phyloP scores from a whole-genome alignment of 2,329 filamentous ascomycete species.

The Neoascochyta sp. region DNA sequence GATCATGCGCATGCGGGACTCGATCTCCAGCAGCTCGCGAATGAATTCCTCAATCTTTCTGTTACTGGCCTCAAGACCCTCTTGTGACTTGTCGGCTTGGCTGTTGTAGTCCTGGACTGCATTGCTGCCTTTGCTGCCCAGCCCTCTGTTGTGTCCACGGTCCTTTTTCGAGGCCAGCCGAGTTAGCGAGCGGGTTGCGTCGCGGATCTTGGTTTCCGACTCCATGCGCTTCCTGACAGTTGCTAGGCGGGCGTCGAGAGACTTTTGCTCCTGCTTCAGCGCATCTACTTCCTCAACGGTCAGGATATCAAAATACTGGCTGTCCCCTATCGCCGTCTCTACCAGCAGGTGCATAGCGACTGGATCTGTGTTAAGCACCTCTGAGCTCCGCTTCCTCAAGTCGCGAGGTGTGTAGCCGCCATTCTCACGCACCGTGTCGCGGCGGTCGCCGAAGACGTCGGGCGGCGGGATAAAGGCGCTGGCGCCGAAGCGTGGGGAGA shows the following conservation, averaged over 20 bases:
- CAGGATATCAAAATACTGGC: slow-evolving; percentile 77
- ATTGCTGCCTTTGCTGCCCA: slow-evolving; percentile 47
- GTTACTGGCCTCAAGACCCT: slow-evolving; percentile 69
- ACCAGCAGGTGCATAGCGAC: slow-evolving; percentile 87
- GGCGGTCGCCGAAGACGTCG: slow-evolving; percentile 36
- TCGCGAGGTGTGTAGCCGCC: slow-evolving; percentile 29
- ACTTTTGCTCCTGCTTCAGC: slow-evolving; percentile 79
- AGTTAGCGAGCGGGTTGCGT: slow-evolving; percentile 83
- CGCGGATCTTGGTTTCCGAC: slow-evolving; percentile 89
- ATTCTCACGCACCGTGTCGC: slow-evolving; percentile 24
- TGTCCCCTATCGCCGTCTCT: slow-evolving; percentile 88
- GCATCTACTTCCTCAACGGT: slow-evolving; percentile 88
- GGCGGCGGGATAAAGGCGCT: slow-evolving; percentile 39
- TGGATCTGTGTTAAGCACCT: slow-evolving; percentile 48
- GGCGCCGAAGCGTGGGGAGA: slow-evolving; percentile 34
- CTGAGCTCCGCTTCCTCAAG: slow-evolving; percentile 28
- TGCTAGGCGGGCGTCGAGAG: slow-evolving; percentile 72
- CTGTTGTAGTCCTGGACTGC: slow-evolving; percentile 31
- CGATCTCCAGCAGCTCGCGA: slow-evolving; percentile 72
- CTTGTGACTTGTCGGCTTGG: slow-evolving; percentile 60
- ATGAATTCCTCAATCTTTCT: slow-evolving; percentile 83
- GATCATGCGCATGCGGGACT: slow-evolving; percentile 69
- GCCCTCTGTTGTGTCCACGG: slow-evolving; percentile 47
- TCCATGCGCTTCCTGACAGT: slow-evolving; percentile 77
- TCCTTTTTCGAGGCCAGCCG: slow-evolving; percentile 67